Conservation (phyloP, 2,329 filamentous ascomycete genomes). For the Fusarium sp. region DNA sequence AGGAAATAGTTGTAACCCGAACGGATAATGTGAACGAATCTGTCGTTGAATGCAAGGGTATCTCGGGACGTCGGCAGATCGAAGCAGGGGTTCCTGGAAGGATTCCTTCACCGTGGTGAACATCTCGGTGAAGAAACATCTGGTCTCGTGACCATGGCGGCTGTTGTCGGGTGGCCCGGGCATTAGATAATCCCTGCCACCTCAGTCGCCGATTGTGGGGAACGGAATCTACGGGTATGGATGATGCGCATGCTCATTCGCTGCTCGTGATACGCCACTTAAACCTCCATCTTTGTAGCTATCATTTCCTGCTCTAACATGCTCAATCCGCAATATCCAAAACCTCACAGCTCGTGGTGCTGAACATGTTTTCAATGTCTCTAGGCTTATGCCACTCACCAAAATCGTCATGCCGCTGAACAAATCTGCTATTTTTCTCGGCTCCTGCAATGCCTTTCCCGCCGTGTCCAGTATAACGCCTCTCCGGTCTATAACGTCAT, state of each 20-base stretch:
- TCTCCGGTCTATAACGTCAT: constrained; percentile 43
- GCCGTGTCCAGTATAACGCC: constrained; percentile 20
- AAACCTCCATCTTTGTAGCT: constrained; percentile 2
- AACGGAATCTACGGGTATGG: constrained; percentile 5
- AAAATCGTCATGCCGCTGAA: constrained; percentile 39
- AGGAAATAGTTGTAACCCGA: constrained; percentile 5
- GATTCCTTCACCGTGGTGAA: constrained; percentile 28
- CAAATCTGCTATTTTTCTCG: constrained; percentile 33
- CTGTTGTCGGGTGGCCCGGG: constrained; percentile 17
- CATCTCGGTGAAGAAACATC: neutral
- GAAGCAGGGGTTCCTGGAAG: constrained; percentile 6
- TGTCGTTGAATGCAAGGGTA: constrained; percentile 17
- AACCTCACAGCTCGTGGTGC: constrained; percentile 4
- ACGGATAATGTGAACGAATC: constrained; percentile 14
- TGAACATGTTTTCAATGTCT: constrained; percentile 37
- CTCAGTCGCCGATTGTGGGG: constrained; percentile 13
- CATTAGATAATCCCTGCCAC: constrained; percentile 25
- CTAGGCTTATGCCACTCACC: constrained; percentile 14
- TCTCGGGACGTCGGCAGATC: constrained; percentile 32
- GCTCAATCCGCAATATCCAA: constrained; percentile 37
- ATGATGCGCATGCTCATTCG: constrained; percentile 30
- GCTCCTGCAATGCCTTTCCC: constrained; percentile 39
- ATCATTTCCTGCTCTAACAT: constrained; percentile 41
- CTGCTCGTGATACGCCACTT: constrained; percentile 21
- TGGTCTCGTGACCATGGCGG: constrained; percentile 19